Evolutionary conservation across 2,329 filamentous ascomycete species (phyloP), one percentile per base, ranked within the genome.

Genomic region (Dothistroma septosporum): DNA sequence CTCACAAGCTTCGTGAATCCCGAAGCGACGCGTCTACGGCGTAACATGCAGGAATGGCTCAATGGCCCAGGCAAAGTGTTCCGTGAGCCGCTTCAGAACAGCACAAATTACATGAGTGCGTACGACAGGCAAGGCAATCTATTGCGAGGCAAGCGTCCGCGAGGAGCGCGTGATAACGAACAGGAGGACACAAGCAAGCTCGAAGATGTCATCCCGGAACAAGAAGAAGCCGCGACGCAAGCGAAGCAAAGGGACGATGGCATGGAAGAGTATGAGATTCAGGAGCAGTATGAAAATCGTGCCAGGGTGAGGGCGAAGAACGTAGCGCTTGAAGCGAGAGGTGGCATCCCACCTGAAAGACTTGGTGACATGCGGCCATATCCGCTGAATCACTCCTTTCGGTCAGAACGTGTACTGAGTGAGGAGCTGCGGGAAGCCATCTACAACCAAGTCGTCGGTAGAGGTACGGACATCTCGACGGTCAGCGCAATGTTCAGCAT

Each of bases 401-500:
- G 80, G 64, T 91, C 87, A 69, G 82, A 90, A 73, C 78, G 82
- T 4, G 89, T 96, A 22, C 80, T 97, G 65, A 87, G 87, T 64
- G 89, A 95, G 68, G 77, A 81, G 19, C 79, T 92, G 53, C 82
- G 89, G 61, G 87, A 92, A 69, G 80, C 87, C 65, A 89, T 97
- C 58, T 94, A 90, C 79, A 70, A 80, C 4, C 83, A 85, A 67
- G 85, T 95, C 14, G 85, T 85, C 63, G 72, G 76, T n/a, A 74
- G 85, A 14, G 87, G 87, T 61, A 81, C 87, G 74, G 85, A 88
- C 59, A 80, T 96, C 64, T 87, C 91, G 70, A 83, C 83, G 48
- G 89, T 95, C 21, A 92, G 90, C 71, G 88, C 88, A 1, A 84
- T 91, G 70, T 83, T 90, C 68, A 85, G 87, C 31, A 85, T 96